Evolutionary conservation across 2,329 filamentous ascomycete genomes (phyloP).

Genomic region (Colletotrichum cereale): DNA sequence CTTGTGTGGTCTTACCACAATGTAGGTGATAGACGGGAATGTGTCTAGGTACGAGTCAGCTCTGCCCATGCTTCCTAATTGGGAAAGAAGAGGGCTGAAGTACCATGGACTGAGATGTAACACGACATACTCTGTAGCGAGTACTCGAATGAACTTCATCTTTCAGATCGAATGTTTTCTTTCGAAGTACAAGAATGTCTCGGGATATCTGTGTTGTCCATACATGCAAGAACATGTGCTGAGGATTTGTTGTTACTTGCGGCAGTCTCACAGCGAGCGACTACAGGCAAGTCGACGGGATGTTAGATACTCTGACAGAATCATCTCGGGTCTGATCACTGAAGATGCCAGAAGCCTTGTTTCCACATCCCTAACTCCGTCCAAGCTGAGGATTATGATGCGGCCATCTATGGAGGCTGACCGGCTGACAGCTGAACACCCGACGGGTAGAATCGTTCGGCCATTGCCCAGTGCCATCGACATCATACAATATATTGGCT

Average conservation of each 20-base stretch:
- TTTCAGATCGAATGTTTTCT: too few relatives aligned
- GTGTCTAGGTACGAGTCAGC: slow-evolving; percentile 49
- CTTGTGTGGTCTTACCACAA: slow-evolving; percentile 48
- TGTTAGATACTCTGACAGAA: not conserved
- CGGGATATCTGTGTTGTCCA: not conserved
- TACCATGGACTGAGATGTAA: slow-evolving; percentile 55
- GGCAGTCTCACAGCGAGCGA: not conserved
- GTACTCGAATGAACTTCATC: not conserved
- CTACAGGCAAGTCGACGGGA: not conserved
- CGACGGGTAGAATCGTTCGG: slow-evolving; percentile 36
- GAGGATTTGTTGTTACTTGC: not conserved
- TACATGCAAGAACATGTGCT: not conserved
- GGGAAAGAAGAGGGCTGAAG: not conserved
- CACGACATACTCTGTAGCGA: too few relatives aligned
- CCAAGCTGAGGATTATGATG: not conserved
- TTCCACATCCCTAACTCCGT: not conserved
- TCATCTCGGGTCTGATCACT: not conserved
- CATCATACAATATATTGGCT: not conserved
- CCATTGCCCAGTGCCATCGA: not conserved
- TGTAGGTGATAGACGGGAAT: slow-evolving; percentile 55
- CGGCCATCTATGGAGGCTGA: not conserved
- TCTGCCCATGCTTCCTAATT: not conserved
- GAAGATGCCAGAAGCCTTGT: not conserved
- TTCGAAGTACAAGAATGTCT: not conserved
- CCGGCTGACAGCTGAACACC: slow-evolving; percentile 41